A percentile compares a stretch with the other conserved stretches of the same genome.
These are phyloP conservation scores for Fusarium sp. DNA, from an alignment of 2,329 filamentous ascomycete genomes.

Conservation along the genomic window DNA sequence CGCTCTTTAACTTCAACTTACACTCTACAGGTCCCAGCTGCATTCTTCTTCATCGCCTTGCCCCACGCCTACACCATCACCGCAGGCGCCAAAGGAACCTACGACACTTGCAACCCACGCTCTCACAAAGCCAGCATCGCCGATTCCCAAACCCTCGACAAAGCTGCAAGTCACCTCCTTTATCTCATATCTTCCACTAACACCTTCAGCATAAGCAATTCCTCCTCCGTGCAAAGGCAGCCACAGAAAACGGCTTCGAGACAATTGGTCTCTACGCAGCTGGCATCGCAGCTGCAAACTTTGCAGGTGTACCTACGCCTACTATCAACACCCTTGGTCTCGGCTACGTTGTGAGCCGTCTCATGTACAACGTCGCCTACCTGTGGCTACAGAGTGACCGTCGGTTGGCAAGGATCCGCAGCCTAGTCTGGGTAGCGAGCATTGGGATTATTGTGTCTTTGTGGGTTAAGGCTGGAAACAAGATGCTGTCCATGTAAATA, in stretches of 20 bases:
- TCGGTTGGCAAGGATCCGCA: slow-evolving; percentile 52
- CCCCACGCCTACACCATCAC: slow-evolving; percentile 51
- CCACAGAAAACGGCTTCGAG: slow-evolving; percentile 57
- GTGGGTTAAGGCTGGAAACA: slow-evolving; percentile 56
- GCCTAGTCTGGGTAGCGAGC: slow-evolving; percentile 52
- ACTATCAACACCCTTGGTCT: slow-evolving; percentile 55
- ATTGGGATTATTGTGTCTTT: slow-evolving; percentile 50
- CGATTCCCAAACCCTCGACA: slow-evolving; percentile 48
- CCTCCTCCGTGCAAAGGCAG: slow-evolving; percentile 64
- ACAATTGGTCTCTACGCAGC: slow-evolving; percentile 57
- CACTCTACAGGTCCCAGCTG: slow-evolving; percentile 53
- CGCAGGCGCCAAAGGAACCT: slow-evolving; percentile 43
- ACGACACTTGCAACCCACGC: slow-evolving; percentile 55
- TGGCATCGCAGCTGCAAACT: slow-evolving; percentile 59
- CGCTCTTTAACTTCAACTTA: neutral
- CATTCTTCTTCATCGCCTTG: slow-evolving; percentile 49
- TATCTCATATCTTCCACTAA: neutral
- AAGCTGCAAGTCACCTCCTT: slow-evolving; percentile 34
- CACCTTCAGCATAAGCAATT: slow-evolving; percentile 63
- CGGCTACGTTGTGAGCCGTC: slow-evolving; percentile 54
- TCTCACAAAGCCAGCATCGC: slow-evolving; percentile 46
- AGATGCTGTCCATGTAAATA: slow-evolving; percentile 24
- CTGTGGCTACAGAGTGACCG: slow-evolving; percentile 56
- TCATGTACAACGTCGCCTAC: slow-evolving; percentile 57
- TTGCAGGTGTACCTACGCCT: slow-evolving; percentile 51